Evolutionary conservation across 2,329 filamentous ascomycete genomes (phyloP).

Genomic region (Tolypocladium ophioglossoides): DNA sequence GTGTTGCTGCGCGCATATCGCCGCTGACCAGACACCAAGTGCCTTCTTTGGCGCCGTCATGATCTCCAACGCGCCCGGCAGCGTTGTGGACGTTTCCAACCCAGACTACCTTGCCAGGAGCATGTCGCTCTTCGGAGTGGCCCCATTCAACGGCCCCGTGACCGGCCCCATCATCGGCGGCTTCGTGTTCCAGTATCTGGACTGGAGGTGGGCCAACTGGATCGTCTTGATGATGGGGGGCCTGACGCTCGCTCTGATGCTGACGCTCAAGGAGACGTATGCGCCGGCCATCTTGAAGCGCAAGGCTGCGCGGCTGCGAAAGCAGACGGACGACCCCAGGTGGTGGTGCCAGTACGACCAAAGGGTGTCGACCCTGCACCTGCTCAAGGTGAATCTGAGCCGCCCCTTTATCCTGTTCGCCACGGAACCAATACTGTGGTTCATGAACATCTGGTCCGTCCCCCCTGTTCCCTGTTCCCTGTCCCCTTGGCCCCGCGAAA

Average conservation of each 20-base stretch:
- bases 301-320: conserved; percentile 53
- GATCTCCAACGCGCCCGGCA: conserved; percentile 75
- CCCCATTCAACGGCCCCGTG: conserved; percentile 66
- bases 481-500: not conserved
- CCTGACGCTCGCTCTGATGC: conserved; percentile 46
- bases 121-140: conserved; percentile 59
- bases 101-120: conserved; percentile 75
- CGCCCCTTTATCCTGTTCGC: conserved; percentile 68
- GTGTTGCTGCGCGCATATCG: not conserved
- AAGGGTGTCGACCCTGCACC: conserved; percentile 47
- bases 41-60: conserved; percentile 58
- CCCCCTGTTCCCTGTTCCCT: too few species aligned
- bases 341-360: conserved; percentile 79
- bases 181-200: conserved; percentile 58
- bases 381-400: conserved; percentile 66
- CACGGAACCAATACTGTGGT: conserved; percentile 72
- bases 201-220: conserved; percentile 87
- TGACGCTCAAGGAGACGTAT: conserved; percentile 64
- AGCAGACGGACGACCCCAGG: conserved; percentile 58
- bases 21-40: conserved; percentile 3
- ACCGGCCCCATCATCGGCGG: conserved; percentile 52
- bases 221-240: conserved; percentile 63
- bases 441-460: conserved; percentile 53
- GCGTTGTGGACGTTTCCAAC: conserved; percentile 70
- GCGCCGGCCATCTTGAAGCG: conserved; percentile 57